These are phyloP conservation scores for Pseudonitzschia pungens DNA, from an alignment of 108 stramenopile genomes.

Conservation along the genomic window DNA sequence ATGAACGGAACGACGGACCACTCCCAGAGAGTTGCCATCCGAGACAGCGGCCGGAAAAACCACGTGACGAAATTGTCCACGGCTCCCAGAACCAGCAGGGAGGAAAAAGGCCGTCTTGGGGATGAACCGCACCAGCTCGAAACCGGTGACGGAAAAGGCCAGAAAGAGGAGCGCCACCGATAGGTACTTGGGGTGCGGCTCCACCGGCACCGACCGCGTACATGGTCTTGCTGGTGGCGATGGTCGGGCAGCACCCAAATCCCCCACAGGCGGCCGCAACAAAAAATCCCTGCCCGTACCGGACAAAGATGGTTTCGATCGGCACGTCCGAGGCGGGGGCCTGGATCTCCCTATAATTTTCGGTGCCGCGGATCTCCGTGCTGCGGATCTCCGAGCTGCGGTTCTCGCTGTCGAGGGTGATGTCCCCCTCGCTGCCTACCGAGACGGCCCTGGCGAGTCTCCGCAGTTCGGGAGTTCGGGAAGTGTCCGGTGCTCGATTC, in stretches of 20 bases:
- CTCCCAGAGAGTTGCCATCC: conserved; percentile 46
- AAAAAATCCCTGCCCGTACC: conserved; percentile 34
- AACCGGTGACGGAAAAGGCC: conserved; percentile 56
- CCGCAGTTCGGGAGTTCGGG: not conserved
- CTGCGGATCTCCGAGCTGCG: not conserved
- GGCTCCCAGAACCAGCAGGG: conserved; percentile 59
- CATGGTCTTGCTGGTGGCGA: conserved; percentile 54
- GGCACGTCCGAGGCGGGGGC: conserved; percentile 21
- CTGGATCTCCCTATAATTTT: conserved; percentile 35
- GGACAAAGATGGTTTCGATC: conserved; percentile 34
- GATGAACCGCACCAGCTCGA: conserved; percentile 57
- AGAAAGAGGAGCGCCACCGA: conserved; percentile 45
- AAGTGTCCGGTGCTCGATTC: not conserved
- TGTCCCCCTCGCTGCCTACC: not conserved
- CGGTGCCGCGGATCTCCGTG: not conserved
- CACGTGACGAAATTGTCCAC: conserved; percentile 53
- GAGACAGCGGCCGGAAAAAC: conserved; percentile 54
- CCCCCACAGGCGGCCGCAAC: conserved; percentile 48
- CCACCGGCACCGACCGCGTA: conserved; percentile 53
- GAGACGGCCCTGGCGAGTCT: not conserved
- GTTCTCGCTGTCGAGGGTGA: too few relatives aligned
- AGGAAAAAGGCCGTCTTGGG: conserved; percentile 75
- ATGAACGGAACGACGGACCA: conserved; percentile 76
- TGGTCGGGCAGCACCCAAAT: conserved; percentile 44
- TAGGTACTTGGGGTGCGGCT: conserved; percentile 48